Base-by-base conservation (phyloP, 441 rosid species). In the Croton laevigatus region DNA sequence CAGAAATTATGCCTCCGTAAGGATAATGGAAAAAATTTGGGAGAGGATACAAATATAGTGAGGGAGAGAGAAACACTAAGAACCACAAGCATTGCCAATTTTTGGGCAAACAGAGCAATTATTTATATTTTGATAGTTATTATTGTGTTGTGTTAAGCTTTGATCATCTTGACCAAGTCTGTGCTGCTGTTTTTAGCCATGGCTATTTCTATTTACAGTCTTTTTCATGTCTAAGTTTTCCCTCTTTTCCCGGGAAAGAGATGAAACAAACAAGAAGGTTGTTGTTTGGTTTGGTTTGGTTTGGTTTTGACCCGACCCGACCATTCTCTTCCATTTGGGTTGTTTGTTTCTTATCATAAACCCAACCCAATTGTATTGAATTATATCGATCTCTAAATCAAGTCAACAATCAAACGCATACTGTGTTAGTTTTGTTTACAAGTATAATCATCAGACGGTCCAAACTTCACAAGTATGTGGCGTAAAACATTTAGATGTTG, bases 1-100 rank as follows among this genome's bases (percentile, higher is more conserved):
- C 42, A 61, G 8, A 57, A 51, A 68, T 12, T 45, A 32, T 79
- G 81, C 90, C 92, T 83, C 80, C 75, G 85, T 78, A 62, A 72
- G 75, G 62, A 70, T 72, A 65, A 60, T 65, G 59, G 78, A 73
- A 68, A 59, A n/a, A n/a, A n/a, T n/a, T 46, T 40, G 36, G 65
- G 52, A 72, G 65, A n/a, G 46, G 66, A 78, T 69, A 70, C 64
- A 68, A 70, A 71, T 71, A 36, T 65, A 49, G 68, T 66, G 71
- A 59, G 78, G 65, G 74, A 48, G 71, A 75, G 52, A 75, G 6
- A 16, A 8, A 5, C 7, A 66, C 44, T 68, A 75, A 65, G 72
- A 65, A 57, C 65, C 66, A 59, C 45, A 2, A 67, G 36, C 71
- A 68, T 37, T 38, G 51, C 60, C 36, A 66, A 66, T 37, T 51